Base-by-base conservation (phyloP, 2,329 filamentous ascomycete genomes). In the Sarocladiaceae sp. region DNA sequence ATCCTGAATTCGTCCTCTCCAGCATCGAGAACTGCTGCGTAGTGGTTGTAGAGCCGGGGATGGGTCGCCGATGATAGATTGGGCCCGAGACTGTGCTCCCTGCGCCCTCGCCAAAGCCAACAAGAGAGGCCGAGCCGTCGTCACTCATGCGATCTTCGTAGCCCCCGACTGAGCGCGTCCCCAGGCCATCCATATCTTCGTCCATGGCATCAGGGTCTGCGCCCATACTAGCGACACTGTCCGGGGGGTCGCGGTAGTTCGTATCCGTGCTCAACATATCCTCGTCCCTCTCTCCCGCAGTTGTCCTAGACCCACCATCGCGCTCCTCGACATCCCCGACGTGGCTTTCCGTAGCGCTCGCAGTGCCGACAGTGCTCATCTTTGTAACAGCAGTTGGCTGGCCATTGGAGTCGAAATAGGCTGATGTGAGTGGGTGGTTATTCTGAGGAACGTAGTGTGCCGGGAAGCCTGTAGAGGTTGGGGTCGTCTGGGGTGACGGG, bases 101-200 rank as follows among this genome's bases (percentile, higher is more conserved):
- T 9, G 91, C 90, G 26, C 90, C 91, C 62, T 96, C 90, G 41
- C 91, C 91, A 54, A 96, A 96, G 0, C 85, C 91, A 9, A 96
- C 91, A 5, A 96, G 73, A 50, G 85, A 91, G 2, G 83, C 87
- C 43, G 82, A 83, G 6, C 83, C 85, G 56, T 95, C 88, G 55
- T 95, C 89, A 55, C 86, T 91, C 74, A 93, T 84, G 47, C 85
- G 86, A 52, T 88, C 85, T 48, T 79, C 74, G 47, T 68, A 76
- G 3, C 68, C 73, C 16, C 68, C 69, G 2, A 71, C 64, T 29
- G 73, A 77, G 13, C 67, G 69, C 18, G 37, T 18, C 3, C 66
- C 62, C 45, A 70, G 50, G 37, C 64, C 66, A 26, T 73, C 68
- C 13, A 70, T 60, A 47, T 78, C 74, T 40, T 76, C 69, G 43